phyloP scores from a whole-genome alignment of 2,329 filamentous ascomycete species.

The Paraphaeosphaeria sporulosa region DNA sequence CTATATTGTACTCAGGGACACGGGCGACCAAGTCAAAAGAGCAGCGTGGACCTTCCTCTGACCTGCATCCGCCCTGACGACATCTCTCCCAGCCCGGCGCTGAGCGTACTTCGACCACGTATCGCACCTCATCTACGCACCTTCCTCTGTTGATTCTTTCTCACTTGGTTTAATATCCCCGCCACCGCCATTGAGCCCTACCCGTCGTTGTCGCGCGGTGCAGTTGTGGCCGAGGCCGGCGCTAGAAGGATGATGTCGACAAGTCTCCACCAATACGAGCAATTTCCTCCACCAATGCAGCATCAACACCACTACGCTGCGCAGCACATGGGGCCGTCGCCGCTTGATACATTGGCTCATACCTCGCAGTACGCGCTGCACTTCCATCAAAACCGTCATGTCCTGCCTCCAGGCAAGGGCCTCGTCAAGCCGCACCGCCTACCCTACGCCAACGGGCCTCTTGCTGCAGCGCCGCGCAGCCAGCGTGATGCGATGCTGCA shows the following conservation, averaged over 20 bases:
- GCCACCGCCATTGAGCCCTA: constrained; percentile 26
- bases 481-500: constrained; percentile 49
- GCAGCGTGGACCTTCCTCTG: constrained; percentile 36
- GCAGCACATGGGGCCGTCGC: constrained; percentile 53
- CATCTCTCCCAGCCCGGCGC: constrained; percentile 39
- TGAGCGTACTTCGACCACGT: constrained; percentile 26
- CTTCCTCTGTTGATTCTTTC: constrained; percentile 7
- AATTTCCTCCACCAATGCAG: constrained; percentile 62
- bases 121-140: constrained; percentile 12
- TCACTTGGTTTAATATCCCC: constrained; percentile 8
- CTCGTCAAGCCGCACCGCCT: constrained; percentile 49
- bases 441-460: constrained; percentile 46
- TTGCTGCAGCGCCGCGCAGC: constrained; percentile 45
- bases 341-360: constrained; percentile 73
- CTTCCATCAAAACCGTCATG: constrained; percentile 49
- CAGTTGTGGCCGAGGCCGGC: constrained; percentile 41
- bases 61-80: constrained; percentile 41
- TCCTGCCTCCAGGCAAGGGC: constrained; percentile 44
- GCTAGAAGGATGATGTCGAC: constrained; percentile 49
- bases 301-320: constrained; percentile 58
- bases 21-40: constrained; percentile 37
- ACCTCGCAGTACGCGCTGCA: constrained; percentile 77
- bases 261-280: constrained; percentile 48
- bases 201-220: constrained; percentile 28
- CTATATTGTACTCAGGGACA: constrained; percentile 48